A percentile compares a stretch with the other conserved stretches of the same genome.
These are phyloP conservation scores for Zizania latifolia DNA, from an alignment of 176 grass and related monocot species.

Conservation along the genomic window DNA sequence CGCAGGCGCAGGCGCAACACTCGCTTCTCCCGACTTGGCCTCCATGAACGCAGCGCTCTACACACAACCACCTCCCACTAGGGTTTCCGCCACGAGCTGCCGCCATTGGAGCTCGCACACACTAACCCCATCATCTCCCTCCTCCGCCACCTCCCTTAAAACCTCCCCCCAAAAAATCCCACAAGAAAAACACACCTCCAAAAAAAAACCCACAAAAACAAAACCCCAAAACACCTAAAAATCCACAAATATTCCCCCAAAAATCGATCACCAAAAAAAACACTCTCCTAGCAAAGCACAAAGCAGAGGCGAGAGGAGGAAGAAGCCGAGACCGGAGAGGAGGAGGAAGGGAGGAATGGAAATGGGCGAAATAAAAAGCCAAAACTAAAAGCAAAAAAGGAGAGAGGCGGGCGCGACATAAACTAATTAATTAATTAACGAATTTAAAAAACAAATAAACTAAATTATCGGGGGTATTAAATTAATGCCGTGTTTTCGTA, in stretches of 20 bases:
- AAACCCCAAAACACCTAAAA: constrained; percentile 26
- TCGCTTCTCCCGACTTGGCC: constrained; percentile 34
- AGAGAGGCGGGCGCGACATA: constrained; percentile 27
- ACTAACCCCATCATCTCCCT: constrained; percentile 34
- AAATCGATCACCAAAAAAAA: not conserved
- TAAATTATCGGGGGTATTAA: constrained; percentile 40
- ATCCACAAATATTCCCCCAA: not conserved
- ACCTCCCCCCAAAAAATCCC: not conserved
- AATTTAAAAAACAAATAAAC: constrained; percentile 32
- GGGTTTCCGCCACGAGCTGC: constrained; percentile 33
- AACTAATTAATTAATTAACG: constrained; percentile 12
- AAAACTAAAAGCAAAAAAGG: constrained; percentile 67
- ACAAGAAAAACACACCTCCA: not conserved
- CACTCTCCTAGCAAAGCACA: not conserved
- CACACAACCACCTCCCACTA: constrained; percentile 5
- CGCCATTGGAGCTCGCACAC: constrained; percentile 45
- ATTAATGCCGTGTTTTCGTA: constrained; percentile 16
- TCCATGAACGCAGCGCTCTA: constrained; percentile 46
- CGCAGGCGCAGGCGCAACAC: not conserved
- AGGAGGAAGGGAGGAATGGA: constrained; percentile 20
- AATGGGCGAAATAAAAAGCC: constrained; percentile 63
- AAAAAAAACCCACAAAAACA: constrained; percentile 18
- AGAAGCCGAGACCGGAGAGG: constrained; percentile 7
- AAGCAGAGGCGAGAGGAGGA: not conserved
- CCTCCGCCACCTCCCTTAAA: constrained; percentile 11